Evolutionary conservation across 192 early-diverging fungal species (phyloP).

Genomic region (Lobosporangium transversale): DNA sequence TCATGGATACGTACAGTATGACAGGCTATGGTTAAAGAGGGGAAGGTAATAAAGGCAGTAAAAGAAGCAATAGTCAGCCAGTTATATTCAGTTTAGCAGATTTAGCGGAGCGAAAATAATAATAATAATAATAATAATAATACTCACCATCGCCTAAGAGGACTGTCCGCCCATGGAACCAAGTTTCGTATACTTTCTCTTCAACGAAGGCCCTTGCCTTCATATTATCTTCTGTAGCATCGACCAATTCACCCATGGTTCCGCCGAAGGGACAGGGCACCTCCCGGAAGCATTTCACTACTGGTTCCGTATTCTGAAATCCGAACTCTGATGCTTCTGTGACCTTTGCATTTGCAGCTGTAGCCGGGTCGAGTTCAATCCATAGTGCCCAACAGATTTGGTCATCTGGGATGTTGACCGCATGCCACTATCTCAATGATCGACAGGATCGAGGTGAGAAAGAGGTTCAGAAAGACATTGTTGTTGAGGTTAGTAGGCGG

Average conservation of each 20-base stretch:
- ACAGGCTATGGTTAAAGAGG: slow-evolving; percentile 5
- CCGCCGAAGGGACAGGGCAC: slow-evolving; percentile 4
- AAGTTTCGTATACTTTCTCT: slow-evolving; percentile 11
- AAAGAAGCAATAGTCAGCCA: too few relatives aligned
- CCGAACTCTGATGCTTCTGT: neutral
- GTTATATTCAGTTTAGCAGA: too few relatives aligned
- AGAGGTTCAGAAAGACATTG: neutral
- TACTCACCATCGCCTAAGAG: slow-evolving; percentile 20
- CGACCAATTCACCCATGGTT: slow-evolving; percentile 10
- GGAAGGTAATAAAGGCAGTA: neutral
- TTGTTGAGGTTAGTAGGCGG: neutral
- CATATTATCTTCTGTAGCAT: neutral
- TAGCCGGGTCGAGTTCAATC: slow-evolving; percentile 2
- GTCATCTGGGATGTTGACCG: slow-evolving; percentile 14
- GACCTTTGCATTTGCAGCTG: neutral
- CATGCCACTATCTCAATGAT: too few relatives aligned
- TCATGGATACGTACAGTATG: slow-evolving; percentile 8
- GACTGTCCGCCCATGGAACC: slow-evolving; percentile 14
- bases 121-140: too few relatives aligned
- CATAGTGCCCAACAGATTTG: slow-evolving; percentile 17
- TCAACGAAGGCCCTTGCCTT: slow-evolving; percentile 4
- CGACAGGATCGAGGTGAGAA: too few relatives aligned
- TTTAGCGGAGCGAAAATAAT: too few relatives aligned
- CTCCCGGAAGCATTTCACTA: slow-evolving; percentile 3
- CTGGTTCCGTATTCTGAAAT: neutral